Conservation (phyloP, 208 protist species). For the Herpetomonas samuelpessoai region DNA sequence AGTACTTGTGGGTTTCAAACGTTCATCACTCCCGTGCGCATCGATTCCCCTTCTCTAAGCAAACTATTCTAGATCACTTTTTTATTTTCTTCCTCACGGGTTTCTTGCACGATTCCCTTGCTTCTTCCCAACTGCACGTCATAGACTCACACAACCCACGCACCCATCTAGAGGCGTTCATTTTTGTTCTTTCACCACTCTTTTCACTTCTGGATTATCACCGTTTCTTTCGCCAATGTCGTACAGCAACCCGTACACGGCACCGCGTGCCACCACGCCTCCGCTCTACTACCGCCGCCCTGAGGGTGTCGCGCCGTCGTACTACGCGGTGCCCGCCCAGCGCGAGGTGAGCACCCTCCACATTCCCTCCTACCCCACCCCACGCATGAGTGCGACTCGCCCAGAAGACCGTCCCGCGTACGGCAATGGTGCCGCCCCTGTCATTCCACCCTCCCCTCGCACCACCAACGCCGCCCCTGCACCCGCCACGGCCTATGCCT, state of each 20-base stretch:
- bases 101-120: too few species aligned
- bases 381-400: background rate
- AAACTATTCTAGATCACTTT: background rate
- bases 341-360: slow-evolving; percentile 14
- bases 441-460: slow-evolving; percentile 11
- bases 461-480: slow-evolving; percentile 3
- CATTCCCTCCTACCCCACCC: slow-evolving; percentile 16
- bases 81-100: slow-evolving; percentile 2
- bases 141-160: background rate
- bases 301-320: slow-evolving; percentile 39
- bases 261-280: slow-evolving; percentile 53
- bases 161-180: background rate
- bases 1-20: too few species aligned
- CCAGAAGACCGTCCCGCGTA: background rate
- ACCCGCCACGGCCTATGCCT: slow-evolving; percentile 1
- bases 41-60: background rate
- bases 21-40: too few species aligned
- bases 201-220: slow-evolving; percentile 1
- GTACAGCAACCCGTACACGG: slow-evolving; percentile 17
- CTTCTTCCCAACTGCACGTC: too few species aligned
- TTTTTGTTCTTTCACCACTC: background rate
- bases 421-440: background rate
- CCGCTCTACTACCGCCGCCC: slow-evolving; percentile 66
- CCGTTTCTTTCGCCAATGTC: slow-evolving; percentile 16
- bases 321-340: slow-evolving; percentile 34